Base-by-base conservation (phyloP, 1,139 yeast species). In the Magnusiomyces paraingens region DNA sequence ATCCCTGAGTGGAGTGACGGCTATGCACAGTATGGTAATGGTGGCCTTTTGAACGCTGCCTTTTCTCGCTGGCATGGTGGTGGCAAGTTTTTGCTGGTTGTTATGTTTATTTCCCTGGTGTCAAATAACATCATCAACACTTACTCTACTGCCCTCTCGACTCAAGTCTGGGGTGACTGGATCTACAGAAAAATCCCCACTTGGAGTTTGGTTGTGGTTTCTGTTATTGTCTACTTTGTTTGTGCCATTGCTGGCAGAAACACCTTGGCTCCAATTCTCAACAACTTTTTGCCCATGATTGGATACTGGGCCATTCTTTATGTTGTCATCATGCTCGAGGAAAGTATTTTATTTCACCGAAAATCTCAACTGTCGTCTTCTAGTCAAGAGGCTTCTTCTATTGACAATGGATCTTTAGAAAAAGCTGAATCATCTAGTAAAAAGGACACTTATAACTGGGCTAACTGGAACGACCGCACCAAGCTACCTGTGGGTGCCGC, bases 231-330 rank as follows among this genome's bases (percentile, higher is more conserved):
- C 21, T 84, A 83, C 62, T 73, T 87, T 61, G 82, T 85, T 1
- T 61, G 70, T 36, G 64, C 72, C 12, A 62, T 69, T 55, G 93
- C 82, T 12, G 97, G 97, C 11, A 78, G 88, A 63, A 74, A 86
- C 67, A 81, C 83, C 62, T 86, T 90, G 66, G 77, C 90, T 48
- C 76, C 82, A 2, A 88, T 89, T 58, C 73, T 90, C 64, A 82
- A 90, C n/a, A 90, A 89, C 65, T 90, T 90, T 72, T 74, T 90
- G 61, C 96, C 97, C 10, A 89, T 90, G 96, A 81, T 90, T 57
- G 96, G 96, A 0, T 90, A 90, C 71, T 90, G 97, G 97, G 80
- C 87, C 52, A 82, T 93, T 52, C 87, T 90, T 73, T 90, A 89
- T 69, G 81, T 86, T 63, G 79, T 81, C 29, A 70, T 89, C 52